phyloP scores from a whole-genome alignment of 305 asterid species.

The Striga hermonthica region DNA sequence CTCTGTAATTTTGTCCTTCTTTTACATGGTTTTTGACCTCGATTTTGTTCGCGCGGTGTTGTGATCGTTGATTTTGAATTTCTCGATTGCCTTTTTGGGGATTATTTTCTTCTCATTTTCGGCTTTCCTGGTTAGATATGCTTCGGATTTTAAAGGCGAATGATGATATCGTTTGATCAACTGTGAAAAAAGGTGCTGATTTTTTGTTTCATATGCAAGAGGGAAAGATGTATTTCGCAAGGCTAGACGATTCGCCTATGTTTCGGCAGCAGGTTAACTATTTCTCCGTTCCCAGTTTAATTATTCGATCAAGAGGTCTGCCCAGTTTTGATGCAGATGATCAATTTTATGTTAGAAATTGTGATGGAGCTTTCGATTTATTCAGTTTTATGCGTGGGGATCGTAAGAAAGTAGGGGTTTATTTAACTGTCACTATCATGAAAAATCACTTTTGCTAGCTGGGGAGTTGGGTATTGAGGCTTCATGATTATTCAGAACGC shows the following conservation, averaged over 20 bases:
- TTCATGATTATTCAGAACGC: no score
- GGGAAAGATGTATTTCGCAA: constrained; percentile 60
- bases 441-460: background rate
- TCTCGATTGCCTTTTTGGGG: constrained; percentile 18
- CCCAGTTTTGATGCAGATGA: background rate
- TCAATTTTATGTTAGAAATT: background rate
- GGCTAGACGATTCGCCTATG: constrained; percentile 96
- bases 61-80: constrained; percentile 20
- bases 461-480: background rate
- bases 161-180: constrained; percentile 26
- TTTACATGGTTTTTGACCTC: constrained; percentile 6
- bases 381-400: background rate
- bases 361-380: background rate
- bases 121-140: constrained; percentile 16
- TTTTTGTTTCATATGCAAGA: constrained; percentile 53
- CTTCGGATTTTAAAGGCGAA: background rate
- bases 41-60: constrained; percentile 17
- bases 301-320: background rate
- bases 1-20: background rate
- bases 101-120: constrained; percentile 1
- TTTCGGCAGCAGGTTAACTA: constrained; percentile 84
- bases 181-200: constrained; percentile 18
- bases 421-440: constrained; percentile 4
- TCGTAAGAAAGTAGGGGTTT: background rate
- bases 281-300: constrained; percentile 1